Base-by-base conservation (phyloP, 176 grass and related monocot genomes). In the Bolboschoenus planiculmis region DNA sequence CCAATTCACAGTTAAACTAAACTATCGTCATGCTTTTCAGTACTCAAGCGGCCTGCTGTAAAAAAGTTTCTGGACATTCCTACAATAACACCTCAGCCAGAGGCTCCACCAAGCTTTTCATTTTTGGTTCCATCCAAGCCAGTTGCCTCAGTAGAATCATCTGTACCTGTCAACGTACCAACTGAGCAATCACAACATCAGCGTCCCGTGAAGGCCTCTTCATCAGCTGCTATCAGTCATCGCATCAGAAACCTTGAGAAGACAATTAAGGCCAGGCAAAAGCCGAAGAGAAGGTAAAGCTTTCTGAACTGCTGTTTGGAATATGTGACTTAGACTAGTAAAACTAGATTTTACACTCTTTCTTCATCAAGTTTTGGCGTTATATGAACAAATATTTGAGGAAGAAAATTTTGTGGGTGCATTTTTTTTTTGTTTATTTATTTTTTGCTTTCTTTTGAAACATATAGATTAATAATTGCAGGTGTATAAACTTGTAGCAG, bases 181-280 rank as follows among this genome's bases (percentile, higher is more conserved):
- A 68, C 84, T 10, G 36, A 24, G 11, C 79, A 86, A 74, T 43
- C 57, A 43, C 80, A 82, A 82, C 54, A 30, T 56, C 83, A 37
- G 77, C 15, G 13, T 15, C 36, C 31, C 55, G 73, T 5, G 36
- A 83, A n/a, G 81, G 48, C 83, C 36, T 86, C 76, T 88, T 86
- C 93, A 68, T 90, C 91, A 73, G 59, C 91, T 66, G 91, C 83
- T 64, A 89, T 99, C 68, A 94, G 89, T 51, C 90, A 91, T 43
- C 80, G 88, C 57, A 92, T 95, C 57, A 93, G 90, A 90, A 91
- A 85, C 80, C 86, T 90, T 61, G 95, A 93, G 50, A 99, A 91
- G 80, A 90, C 87, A 18, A 93, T 86, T 9, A 95, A 95, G 91
- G 88, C 93, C 54, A 89, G 88, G 86, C 85, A 85, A 30, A 95